These are phyloP conservation scores for Dittrichia graveolens DNA, from an alignment of 129 eudicot species.

Conservation along the genomic window DNA sequence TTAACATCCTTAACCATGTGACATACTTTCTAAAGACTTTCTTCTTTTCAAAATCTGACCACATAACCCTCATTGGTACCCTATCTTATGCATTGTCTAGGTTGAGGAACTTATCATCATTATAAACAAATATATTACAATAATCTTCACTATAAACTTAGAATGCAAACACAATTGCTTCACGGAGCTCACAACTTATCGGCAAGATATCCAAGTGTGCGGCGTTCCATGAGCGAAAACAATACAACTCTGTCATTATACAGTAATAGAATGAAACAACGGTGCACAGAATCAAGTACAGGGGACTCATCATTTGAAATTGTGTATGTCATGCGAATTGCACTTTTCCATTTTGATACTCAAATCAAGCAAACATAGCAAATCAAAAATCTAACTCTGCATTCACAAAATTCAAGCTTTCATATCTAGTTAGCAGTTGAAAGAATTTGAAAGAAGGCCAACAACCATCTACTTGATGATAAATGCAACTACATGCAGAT, in stretches of 20 bases:
- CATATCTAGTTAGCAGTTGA: neutral
- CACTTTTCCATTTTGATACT: slow-evolving; percentile 3
- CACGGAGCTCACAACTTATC: neutral
- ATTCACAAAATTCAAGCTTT: neutral
- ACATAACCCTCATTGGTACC: too few species aligned
- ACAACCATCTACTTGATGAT: neutral
- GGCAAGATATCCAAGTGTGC: slow-evolving; percentile 4
- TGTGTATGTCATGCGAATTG: neutral
- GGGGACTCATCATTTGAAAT: slow-evolving; percentile 1
- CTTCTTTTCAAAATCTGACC: too few species aligned
- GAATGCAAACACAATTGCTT: slow-evolving; percentile 12
- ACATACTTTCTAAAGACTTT: too few species aligned
- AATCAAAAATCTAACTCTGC: neutral
- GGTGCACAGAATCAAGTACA: slow-evolving; percentile 14
- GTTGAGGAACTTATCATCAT: neutral
- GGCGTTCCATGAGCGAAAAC: neutral
- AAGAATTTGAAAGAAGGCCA: neutral
- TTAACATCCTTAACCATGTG: too few species aligned
- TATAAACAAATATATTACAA: slow-evolving; percentile 6
- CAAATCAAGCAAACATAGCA: neutral
- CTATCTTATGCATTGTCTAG: too few species aligned
- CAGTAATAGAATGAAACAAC: neutral
- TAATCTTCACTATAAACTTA: neutral
- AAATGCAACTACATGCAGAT: too few species aligned
- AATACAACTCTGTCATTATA: slow-evolving; percentile 3